Conservation (phyloP, 148 eudicot genomes). For the Heliamphora exappendiculata region DNA sequence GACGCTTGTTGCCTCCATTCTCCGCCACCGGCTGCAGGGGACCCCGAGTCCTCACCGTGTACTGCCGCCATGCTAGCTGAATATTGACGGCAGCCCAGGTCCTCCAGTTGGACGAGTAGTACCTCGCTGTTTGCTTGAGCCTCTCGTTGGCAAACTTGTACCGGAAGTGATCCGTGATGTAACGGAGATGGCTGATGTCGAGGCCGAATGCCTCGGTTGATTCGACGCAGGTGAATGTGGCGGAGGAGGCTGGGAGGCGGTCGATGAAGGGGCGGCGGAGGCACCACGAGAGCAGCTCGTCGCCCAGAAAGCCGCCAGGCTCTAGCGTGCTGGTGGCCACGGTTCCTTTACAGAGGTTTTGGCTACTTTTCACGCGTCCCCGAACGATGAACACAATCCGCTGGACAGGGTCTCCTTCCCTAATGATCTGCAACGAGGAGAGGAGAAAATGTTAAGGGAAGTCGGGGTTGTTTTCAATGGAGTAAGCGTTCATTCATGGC, state of each 20-base stretch:
- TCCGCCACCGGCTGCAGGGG: slow-evolving; percentile 20
- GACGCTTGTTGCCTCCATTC: slow-evolving; percentile 33
- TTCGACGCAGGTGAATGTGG: slow-evolving; percentile 65
- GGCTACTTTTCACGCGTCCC: slow-evolving; percentile 65
- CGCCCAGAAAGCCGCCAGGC: slow-evolving; percentile 80
- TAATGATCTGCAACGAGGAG: slow-evolving; percentile 39
- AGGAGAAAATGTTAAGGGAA: neutral
- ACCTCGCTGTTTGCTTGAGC: slow-evolving; percentile 71
- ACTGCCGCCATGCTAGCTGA: slow-evolving; percentile 76
- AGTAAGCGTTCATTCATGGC: no score
- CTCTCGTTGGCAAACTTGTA: slow-evolving; percentile 84
- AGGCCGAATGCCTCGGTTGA: slow-evolving; percentile 78
- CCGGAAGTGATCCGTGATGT: slow-evolving; percentile 83
- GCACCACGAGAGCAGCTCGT: slow-evolving; percentile 87
- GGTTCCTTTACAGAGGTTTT: slow-evolving; percentile 69
- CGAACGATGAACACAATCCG: slow-evolving; percentile 66
- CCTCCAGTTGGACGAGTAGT: slow-evolving; percentile 85
- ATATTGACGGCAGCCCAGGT: slow-evolving; percentile 97
- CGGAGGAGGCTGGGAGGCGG: slow-evolving; percentile 82
- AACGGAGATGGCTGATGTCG: slow-evolving; percentile 62
- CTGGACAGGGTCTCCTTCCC: slow-evolving; percentile 92
- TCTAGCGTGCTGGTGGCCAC: slow-evolving; percentile 64
- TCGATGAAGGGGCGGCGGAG: slow-evolving; percentile 72
- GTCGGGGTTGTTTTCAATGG: no score
- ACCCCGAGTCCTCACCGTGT: slow-evolving; percentile 50